A percentile compares a stretch with the other conserved stretches of the same genome.
Conservation (phyloP, 768 basidiomycete species). For the Boletellus sp. region DNA sequence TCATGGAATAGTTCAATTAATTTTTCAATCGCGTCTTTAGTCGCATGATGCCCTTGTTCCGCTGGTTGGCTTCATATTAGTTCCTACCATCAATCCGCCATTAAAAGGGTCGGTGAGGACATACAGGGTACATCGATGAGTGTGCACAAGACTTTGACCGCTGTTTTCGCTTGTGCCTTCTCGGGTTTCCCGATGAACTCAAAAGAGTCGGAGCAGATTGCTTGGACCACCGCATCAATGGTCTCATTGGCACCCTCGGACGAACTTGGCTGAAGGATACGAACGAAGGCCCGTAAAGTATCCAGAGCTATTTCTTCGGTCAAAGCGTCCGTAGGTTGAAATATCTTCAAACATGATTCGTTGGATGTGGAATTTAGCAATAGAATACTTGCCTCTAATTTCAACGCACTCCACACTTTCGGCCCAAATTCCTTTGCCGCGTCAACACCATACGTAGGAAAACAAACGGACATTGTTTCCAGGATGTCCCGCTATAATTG, state of each 20-base stretch:
- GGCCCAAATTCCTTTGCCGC: slow-evolving; percentile 58
- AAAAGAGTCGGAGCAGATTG: slow-evolving; percentile 79
- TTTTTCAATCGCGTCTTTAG: slow-evolving; percentile 68
- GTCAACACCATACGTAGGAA: slow-evolving; percentile 79
- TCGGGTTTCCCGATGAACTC: slow-evolving; percentile 83
- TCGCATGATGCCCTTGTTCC: slow-evolving; percentile 60
- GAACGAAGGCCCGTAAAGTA: slow-evolving; percentile 67
- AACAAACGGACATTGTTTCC: slow-evolving; percentile 67
- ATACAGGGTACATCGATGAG: slow-evolving; percentile 76
- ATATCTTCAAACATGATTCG: slow-evolving; percentile 53
- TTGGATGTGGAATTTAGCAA: background rate
- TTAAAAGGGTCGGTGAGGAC: slow-evolving; percentile 26
- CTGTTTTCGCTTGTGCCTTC: slow-evolving; percentile 87
- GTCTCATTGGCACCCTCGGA: slow-evolving; percentile 35
- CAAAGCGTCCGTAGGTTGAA: slow-evolving; percentile 80
- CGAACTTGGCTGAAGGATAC: slow-evolving; percentile 57
- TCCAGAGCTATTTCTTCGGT: slow-evolving; percentile 75
- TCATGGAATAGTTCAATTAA: slow-evolving; percentile 72
- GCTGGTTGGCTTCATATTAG: slow-evolving; percentile 40
- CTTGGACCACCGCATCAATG: slow-evolving; percentile 59
- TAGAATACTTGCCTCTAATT: slow-evolving; percentile 65
- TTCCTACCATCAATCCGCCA: background rate
- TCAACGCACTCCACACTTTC: slow-evolving; percentile 88
- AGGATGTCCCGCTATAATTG: slow-evolving; percentile 75
- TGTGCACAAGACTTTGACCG: slow-evolving; percentile 77